These are phyloP conservation scores for Gamsiella multidivaricata DNA, from an alignment of 192 early-diverging fungal species.

Conservation along the genomic window DNA sequence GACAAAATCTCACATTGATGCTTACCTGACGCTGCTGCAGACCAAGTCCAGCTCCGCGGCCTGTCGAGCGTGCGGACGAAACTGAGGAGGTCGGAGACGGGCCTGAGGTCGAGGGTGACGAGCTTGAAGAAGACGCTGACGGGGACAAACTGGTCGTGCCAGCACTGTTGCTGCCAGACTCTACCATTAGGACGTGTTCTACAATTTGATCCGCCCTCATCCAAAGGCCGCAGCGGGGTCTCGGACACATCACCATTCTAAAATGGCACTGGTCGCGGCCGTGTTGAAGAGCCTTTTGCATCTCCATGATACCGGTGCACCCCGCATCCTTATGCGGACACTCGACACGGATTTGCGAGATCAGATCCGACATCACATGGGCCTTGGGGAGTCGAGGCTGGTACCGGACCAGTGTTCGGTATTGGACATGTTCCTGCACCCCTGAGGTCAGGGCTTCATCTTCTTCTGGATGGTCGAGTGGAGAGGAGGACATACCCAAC, in stretches of 20 bases:
- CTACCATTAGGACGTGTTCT: constrained; percentile 50
- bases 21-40: constrained; percentile 15
- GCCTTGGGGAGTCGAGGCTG: constrained; percentile 50
- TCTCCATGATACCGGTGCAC: constrained; percentile 29
- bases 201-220: constrained; percentile 49
- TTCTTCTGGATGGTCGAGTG: neutral
- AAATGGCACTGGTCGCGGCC: constrained; percentile 36
- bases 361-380: constrained; percentile 51
- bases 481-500: neutral
- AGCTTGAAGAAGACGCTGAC: too few species aligned
- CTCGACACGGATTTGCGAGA: constrained; percentile 43
- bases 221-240: constrained; percentile 33
- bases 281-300: constrained; percentile 34
- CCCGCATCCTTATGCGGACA: constrained; percentile 36
- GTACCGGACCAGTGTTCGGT: constrained; percentile 41
- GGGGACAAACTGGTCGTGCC: neutral
- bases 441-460: neutral
- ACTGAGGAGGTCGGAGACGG: neutral
- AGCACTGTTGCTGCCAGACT: neutral
- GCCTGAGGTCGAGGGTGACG: neutral
- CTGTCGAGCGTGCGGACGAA: neutral
- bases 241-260: constrained; percentile 39
- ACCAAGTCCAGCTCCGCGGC: neutral
- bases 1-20: neutral
- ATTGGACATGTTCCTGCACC: constrained; percentile 24